Evolutionary conservation across 2,329 filamentous ascomycete species (phyloP).

Genomic region (Ceratocystiopsis minuta): DNA sequence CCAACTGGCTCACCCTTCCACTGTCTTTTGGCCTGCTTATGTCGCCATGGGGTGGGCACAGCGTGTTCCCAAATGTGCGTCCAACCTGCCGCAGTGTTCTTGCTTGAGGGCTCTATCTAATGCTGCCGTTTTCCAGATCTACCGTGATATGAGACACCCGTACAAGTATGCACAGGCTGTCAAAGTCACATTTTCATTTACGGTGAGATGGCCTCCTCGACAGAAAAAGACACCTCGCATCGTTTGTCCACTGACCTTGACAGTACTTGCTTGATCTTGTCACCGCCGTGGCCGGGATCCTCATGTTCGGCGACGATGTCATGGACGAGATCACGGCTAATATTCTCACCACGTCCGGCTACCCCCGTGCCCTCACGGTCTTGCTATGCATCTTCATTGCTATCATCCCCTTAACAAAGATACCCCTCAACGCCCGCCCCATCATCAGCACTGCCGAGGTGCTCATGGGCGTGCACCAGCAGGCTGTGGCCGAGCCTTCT

Average conservation of each 20-base stretch:
- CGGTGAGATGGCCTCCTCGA: conserved; percentile 12
- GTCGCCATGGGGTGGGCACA: conserved; percentile 48
- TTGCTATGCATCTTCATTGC: conserved; percentile 73
- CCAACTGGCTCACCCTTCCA: conserved; percentile 73
- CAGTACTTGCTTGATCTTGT: conserved; percentile 63
- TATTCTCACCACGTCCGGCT: conserved; percentile 56
- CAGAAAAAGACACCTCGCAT: too few relatives aligned
- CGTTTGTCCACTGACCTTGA: neutral
- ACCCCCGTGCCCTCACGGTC: conserved; percentile 55
- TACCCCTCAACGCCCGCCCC: conserved; percentile 77
- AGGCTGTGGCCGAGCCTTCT: conserved; percentile 14
- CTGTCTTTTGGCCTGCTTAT: conserved; percentile 82
- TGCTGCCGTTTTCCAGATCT: conserved; percentile 24
- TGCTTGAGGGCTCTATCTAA: neutral
- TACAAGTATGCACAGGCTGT: conserved; percentile 47
- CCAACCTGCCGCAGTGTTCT: neutral
- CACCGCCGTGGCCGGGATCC: conserved; percentile 65
- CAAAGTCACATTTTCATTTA: conserved; percentile 13
- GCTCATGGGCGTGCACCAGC: conserved; percentile 50
- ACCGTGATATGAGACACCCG: conserved; percentile 51
- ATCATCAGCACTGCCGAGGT: conserved; percentile 76
- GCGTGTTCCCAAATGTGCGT: conserved; percentile 58
- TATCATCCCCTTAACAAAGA: conserved; percentile 87
- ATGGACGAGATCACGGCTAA: conserved; percentile 82
- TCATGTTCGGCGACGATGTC: conserved; percentile 92